Base-by-base conservation (phyloP, 495 filamentous ascomycete genomes). In the Lasiosphaeria hispida region DNA sequence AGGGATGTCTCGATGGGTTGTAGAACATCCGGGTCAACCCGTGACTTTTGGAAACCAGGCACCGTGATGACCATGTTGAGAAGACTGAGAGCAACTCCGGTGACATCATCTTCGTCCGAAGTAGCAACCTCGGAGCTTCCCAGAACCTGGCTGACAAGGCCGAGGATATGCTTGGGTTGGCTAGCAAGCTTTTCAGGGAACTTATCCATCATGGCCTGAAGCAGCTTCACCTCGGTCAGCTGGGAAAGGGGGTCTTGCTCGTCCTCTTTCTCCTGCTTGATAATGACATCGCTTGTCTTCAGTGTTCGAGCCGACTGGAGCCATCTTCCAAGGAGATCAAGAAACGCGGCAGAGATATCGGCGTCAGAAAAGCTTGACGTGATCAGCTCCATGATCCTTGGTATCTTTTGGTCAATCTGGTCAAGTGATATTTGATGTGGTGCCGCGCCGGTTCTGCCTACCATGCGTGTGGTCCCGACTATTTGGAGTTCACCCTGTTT, bases 161-260 rank as follows among this genome's bases (percentile, higher is more conserved):
- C 77, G 10, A 90, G 72, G n/a, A 88, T 77, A 54, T 82, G 81
- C 9, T 77, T 69, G 2, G 87, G 83, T 38, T 84, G 80, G 35
- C 76, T 77, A 35, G 85, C 82, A n/a, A 91, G 79, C 53, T 84
- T 86, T 17, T 87, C 83, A 34, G 87, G 82, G 62, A 88, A 80
- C 36, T 76, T 81, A 36, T 82, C 81, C 62, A 90, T 83, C 67
- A 92, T 78, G 48, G 81, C 81, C 62, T 89, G 82, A 3, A 88
- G 78, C 2, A 89, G 63, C 59, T 87, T 88, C 5, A 85, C 80
- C 58, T 85, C 80, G 18, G 80, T 68, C 2, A 92, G 64, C 19
- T 79, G 77, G 4, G 69, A 65, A 18, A 69, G 17, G 0, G 73
- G 71, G n/a, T 85, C 68, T 11, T 76, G 67, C 10, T 76, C 67